phyloP scores from a whole-genome alignment of 441 rosid species.

The Hura crepitans region DNA sequence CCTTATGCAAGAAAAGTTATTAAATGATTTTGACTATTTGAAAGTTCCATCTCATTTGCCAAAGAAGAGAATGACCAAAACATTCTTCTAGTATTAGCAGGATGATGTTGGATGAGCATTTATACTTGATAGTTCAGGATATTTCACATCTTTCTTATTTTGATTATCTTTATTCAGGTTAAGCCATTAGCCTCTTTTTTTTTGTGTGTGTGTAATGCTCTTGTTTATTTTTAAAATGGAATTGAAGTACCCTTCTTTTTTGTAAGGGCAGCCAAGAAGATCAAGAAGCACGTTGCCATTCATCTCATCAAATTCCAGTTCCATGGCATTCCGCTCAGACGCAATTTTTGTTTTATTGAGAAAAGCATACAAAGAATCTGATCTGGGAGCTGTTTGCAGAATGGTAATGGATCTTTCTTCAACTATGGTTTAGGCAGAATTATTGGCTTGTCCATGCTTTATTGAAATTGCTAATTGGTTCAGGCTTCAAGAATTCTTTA shows the following conservation, averaged over 20 bases:
- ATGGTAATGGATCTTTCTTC: slow-evolving; percentile 39
- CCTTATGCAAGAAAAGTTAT: not conserved
- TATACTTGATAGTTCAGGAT: not conserved
- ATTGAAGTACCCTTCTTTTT: slow-evolving; percentile 1
- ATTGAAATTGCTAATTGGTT: slow-evolving; percentile 22
- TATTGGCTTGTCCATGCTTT: slow-evolving; percentile 15
- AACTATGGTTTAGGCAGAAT: slow-evolving; percentile 22
- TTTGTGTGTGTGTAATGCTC: too few relatives aligned
- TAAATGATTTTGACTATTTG: not conserved
- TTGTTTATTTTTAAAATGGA: not conserved
- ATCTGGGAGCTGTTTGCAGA: slow-evolving; percentile 61
- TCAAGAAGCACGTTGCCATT: slow-evolving; percentile 48
- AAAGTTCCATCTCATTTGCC: slow-evolving; percentile 2
- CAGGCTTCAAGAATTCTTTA: slow-evolving; percentile 69
- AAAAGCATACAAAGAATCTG: slow-evolving; percentile 63
- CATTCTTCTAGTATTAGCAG: not conserved
- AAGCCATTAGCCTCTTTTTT: not conserved
- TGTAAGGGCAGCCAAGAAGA: slow-evolving; percentile 62
- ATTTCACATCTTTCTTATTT: slow-evolving; percentile 3
- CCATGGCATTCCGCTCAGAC: slow-evolving; percentile 62
- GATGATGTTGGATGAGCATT: slow-evolving; percentile 6
- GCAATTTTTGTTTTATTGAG: slow-evolving; percentile 57
- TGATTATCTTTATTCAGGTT: not conserved
- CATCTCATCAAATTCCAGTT: slow-evolving; percentile 42
- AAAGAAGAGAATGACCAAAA: not conserved